phyloP scores from a whole-genome alignment of 805 yeast species.

The Saccharomycopsis fibuligera region DNA sequence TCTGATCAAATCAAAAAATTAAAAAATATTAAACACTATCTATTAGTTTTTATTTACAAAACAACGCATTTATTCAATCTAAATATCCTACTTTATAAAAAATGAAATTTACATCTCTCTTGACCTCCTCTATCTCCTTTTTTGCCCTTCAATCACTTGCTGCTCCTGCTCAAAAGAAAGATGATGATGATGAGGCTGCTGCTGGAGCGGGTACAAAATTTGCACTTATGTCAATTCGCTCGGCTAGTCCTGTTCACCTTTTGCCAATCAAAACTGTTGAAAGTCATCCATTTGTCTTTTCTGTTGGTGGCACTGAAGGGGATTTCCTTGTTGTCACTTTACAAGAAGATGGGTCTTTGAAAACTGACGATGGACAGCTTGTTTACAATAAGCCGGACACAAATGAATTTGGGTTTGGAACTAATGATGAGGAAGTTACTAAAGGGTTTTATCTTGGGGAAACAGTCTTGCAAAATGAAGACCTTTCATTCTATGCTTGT shows the following conservation, averaged over 20 bases:
- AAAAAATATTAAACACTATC: too few relatives aligned
- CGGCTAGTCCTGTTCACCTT: background rate
- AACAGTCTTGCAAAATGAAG: too few relatives aligned
- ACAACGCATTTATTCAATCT: too few relatives aligned
- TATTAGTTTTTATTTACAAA: too few relatives aligned
- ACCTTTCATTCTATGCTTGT: background rate
- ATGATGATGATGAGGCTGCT: background rate
- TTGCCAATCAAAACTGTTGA: background rate
- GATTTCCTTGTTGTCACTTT: background rate
- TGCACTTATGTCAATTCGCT: background rate
- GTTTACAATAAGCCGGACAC: too few relatives aligned
- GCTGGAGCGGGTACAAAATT: too few relatives aligned
- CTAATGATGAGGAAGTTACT: background rate
- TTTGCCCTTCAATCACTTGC: background rate
- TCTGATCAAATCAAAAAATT: too few relatives aligned
- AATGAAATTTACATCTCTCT: too few relatives aligned
- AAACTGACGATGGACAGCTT: background rate
- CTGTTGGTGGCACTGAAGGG: constrained; percentile 3
- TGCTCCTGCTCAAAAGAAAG: background rate
- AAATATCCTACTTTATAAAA: too few relatives aligned
- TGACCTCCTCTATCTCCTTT: too few relatives aligned
- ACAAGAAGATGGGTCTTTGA: background rate
- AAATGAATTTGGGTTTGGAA: background rate
- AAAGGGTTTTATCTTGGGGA: background rate
- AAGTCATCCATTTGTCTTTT: background rate